Percentiles rank a stretch among this genome's conserved stretches.
Evolutionary conservation across 371 early-diverging fungal species (phyloP).

Genomic region (Encephalitozoon romaleae): DNA sequence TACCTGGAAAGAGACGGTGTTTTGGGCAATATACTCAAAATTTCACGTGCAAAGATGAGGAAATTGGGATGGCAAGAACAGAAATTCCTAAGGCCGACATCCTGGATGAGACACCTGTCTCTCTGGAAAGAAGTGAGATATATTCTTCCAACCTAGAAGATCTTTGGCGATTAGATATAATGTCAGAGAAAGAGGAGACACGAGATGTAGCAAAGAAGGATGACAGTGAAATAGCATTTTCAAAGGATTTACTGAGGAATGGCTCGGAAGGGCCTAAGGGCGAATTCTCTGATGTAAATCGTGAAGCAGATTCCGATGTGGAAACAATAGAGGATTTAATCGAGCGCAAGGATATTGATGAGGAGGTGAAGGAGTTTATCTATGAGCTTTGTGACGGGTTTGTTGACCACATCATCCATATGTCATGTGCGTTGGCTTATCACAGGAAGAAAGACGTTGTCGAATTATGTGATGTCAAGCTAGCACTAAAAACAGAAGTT

Average conservation of each 20-base stretch:
- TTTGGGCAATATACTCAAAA: neutral
- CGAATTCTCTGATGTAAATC: neutral
- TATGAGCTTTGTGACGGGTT: slow-evolving; percentile 30
- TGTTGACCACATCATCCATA: slow-evolving; percentile 7
- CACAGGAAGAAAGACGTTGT: slow-evolving; percentile 27
- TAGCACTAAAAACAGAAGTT: slow-evolving; percentile 25
- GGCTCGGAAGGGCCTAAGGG: neutral
- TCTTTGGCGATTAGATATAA: neutral
- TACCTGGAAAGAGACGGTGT: neutral
- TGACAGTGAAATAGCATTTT: neutral
- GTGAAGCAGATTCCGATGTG: neutral
- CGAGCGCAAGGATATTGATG: neutral
- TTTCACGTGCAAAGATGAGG: neutral
- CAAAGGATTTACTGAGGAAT: neutral
- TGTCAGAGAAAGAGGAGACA: neutral
- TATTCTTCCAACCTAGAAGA: neutral
- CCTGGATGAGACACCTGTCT: neutral
- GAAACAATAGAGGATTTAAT: neutral
- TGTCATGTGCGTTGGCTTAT: neutral
- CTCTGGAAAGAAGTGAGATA: neutral
- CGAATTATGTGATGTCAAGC: slow-evolving; percentile 20
- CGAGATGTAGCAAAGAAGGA: neutral
- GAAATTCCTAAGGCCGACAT: neutral
- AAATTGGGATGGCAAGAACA: neutral
- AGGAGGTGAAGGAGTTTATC: neutral